A percentile compares a stretch with the other conserved stretches of the same genome.
Conservation (phyloP, 2,329 filamentous ascomycete genomes). For the Aschersonia sp. region DNA sequence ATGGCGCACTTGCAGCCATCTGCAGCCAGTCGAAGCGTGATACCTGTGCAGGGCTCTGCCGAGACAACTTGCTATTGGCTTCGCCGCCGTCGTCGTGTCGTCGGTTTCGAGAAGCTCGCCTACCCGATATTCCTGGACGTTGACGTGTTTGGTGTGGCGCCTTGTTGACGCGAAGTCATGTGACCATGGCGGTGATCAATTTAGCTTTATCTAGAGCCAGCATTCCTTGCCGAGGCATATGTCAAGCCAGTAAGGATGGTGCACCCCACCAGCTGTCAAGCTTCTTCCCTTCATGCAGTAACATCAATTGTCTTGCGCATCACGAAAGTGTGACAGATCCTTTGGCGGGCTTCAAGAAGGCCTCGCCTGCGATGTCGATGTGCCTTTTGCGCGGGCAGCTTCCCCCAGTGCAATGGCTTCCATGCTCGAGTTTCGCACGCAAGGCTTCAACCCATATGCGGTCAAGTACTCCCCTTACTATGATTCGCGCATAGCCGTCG, state of each 20-base stretch:
- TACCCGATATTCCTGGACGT: not conserved
- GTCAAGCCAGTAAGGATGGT: not conserved
- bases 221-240: conserved; percentile 4
- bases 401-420: conserved; percentile 22
- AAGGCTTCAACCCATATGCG: conserved; percentile 89
- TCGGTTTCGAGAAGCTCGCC: too few species aligned
- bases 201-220: not conserved
- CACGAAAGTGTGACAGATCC: too few species aligned
- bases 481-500: conserved; percentile 84
- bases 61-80: too few species aligned
- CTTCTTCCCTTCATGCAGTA: not conserved
- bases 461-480: conserved; percentile 99
- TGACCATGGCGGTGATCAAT: not conserved
- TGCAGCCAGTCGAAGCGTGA: too few species aligned
- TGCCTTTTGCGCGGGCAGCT: too few species aligned
- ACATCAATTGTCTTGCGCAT: too few species aligned
- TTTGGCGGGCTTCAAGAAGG: too few species aligned
- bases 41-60: not conserved
- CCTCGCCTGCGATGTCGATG: too few species aligned
- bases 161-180: not conserved
- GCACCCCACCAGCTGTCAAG: not conserved
- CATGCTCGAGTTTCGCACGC: conserved; percentile 90
- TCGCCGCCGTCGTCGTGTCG: too few species aligned
- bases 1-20: not conserved
- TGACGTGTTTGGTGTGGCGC: not conserved